Percentiles rank a stretch among this genome's conserved stretches.
These are phyloP conservation scores for Podaxis carcinomalis DNA, from an alignment of 768 basidiomycete genomes.

Conservation along the genomic window DNA sequence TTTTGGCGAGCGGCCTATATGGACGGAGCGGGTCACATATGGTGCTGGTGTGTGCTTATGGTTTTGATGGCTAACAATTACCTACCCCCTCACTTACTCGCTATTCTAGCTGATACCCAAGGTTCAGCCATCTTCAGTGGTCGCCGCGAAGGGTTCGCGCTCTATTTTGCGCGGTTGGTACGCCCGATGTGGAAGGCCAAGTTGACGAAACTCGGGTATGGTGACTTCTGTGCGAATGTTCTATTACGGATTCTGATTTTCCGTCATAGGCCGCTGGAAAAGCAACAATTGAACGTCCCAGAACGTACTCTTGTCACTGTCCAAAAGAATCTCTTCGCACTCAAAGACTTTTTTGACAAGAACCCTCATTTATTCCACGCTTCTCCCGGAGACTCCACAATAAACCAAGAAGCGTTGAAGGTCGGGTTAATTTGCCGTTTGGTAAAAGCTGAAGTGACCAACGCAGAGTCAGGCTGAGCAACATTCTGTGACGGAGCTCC, in stretches of 20 bases:
- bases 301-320: conserved; percentile 63
- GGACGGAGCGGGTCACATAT: conserved; percentile 74
- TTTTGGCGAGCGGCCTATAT: conserved; percentile 78
- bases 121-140: conserved; percentile 82
- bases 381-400: conserved; percentile 64
- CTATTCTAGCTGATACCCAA: conserved; percentile 51
- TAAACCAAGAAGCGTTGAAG: conserved; percentile 85
- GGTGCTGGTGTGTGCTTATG: conserved; percentile 54
- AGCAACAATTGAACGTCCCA: conserved; percentile 56
- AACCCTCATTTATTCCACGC: conserved; percentile 86
- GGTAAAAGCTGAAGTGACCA: not conserved
- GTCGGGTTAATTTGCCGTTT: conserved; percentile 31
- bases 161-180: conserved; percentile 83
- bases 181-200: conserved; percentile 86
- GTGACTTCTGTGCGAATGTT: not conserved
- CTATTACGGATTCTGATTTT: not conserved
- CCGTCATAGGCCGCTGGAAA: conserved; percentile 23
- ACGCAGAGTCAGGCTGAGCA: conserved; percentile 64
- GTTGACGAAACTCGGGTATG: conserved; percentile 60
- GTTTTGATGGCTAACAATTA: not conserved
- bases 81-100: not conserved
- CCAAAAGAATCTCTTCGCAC: conserved; percentile 73
- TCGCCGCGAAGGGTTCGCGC: conserved; percentile 80
- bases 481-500: conserved; percentile 72
- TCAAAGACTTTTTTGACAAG: conserved; percentile 73